A percentile compares a stretch with the other conserved stretches of the same genome.
phyloP scores from a whole-genome alignment of 768 basidiomycete species.

The Suillus plorans region DNA sequence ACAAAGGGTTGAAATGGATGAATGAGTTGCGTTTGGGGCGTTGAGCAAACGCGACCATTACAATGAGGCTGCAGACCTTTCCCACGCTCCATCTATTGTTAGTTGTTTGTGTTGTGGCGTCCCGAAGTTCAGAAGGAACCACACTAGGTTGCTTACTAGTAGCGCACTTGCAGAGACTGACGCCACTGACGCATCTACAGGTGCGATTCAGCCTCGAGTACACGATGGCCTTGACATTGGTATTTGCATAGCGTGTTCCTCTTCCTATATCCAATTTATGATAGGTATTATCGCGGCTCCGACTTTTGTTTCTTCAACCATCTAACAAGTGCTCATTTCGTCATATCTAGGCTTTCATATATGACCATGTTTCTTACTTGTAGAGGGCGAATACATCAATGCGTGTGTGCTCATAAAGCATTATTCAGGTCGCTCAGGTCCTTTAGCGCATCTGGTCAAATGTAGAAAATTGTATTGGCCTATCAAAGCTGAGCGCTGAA shows the following conservation, averaged over 20 bases:
- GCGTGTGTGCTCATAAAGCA: conserved; percentile 87
- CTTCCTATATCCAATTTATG: too few species aligned
- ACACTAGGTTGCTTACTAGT: too few species aligned
- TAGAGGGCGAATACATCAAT: conserved; percentile 94
- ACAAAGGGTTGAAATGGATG: conserved; percentile 7
- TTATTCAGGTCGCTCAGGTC: conserved; percentile 92
- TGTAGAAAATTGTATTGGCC: conserved; percentile 96
- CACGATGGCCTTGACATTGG: too few species aligned
- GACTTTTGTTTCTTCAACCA: conserved; percentile 98
- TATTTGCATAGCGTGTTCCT: conserved; percentile 49
- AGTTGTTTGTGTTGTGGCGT: conserved; percentile 2
- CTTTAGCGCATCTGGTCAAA: conserved; percentile 57
- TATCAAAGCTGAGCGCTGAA: conserved; percentile 54
- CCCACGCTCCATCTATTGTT: conserved; percentile 2
- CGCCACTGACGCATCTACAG: too few species aligned
- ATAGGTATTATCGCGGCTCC: conserved; percentile 78
- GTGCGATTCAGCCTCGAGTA: too few species aligned
- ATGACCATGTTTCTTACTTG: not conserved
- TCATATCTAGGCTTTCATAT: not conserved
- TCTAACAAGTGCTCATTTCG: conserved; percentile 51
- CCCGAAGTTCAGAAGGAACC: too few species aligned
- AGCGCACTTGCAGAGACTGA: too few species aligned
- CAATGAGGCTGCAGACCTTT: conserved; percentile 4
- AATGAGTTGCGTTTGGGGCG: not conserved
- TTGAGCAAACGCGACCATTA: conserved; percentile 4